Conservation (phyloP, 2,329 filamentous ascomycete genomes). For the Calonectria honghensis region DNA sequence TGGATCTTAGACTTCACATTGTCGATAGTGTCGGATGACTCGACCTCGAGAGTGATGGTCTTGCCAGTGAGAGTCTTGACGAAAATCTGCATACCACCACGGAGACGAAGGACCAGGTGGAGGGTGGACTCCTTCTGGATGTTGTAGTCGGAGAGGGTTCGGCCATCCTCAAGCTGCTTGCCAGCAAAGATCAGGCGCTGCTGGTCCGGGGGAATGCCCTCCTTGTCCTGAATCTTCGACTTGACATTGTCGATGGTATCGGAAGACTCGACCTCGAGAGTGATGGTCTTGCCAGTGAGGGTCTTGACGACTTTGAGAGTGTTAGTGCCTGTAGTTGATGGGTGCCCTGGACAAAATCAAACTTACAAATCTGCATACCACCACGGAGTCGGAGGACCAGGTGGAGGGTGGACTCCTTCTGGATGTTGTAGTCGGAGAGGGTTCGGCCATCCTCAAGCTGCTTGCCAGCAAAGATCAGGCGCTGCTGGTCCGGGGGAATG, state of each 20-base stretch:
- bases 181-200: constrained; percentile 97
- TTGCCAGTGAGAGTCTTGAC: constrained; percentile 93
- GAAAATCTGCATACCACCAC: constrained; percentile 93
- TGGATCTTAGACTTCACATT: constrained; percentile 97
- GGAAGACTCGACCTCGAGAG: constrained; percentile 89
- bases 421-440: constrained; percentile 74
- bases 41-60: constrained; percentile 94
- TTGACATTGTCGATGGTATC: constrained; percentile 98
- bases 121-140: constrained; percentile 95
- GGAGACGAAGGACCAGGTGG: constrained; percentile 89
- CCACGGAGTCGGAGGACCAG: constrained; percentile 83
- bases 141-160: constrained; percentile 93
- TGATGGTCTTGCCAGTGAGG: constrained; percentile 95
- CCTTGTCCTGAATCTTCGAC: constrained; percentile 98
- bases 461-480: constrained; percentile 96
- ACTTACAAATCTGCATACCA: constrained; percentile 80
- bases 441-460: constrained; percentile 91
- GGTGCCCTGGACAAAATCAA: neutral
- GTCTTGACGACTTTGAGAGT: constrained; percentile 80
- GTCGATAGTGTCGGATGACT: constrained; percentile 93
- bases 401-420: constrained; percentile 82
- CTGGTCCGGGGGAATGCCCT: constrained; percentile 96
- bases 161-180: constrained; percentile 96
- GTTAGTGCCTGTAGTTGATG: constrained; percentile 43
- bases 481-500: constrained; percentile 96